These are phyloP conservation scores for Hypoxylon crocopeplum DNA, from an alignment of 495 filamentous ascomycete species.

Conservation along the genomic window DNA sequence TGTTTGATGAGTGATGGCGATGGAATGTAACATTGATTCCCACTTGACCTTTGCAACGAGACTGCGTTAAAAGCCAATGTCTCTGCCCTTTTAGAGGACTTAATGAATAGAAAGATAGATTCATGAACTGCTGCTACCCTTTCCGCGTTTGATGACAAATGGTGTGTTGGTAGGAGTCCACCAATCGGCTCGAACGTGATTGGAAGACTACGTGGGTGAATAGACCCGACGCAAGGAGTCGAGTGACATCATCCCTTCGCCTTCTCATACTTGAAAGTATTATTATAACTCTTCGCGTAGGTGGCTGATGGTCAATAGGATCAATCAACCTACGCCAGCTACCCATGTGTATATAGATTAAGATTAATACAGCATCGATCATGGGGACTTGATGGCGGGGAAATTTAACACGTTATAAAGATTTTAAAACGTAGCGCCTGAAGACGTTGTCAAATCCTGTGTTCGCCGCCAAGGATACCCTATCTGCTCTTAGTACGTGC, in stretches of 20 bases:
- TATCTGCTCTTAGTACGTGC: neutral
- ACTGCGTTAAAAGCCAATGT: conserved; percentile 13
- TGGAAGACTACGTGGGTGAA: neutral
- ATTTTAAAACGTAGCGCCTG: too few species aligned
- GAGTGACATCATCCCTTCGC: neutral
- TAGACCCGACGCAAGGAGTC: too few species aligned
- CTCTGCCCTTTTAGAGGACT: conserved; percentile 13
- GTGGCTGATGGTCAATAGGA: neutral
- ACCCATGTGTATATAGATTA: neutral
- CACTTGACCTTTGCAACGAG: conserved; percentile 20
- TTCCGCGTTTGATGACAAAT: neutral
- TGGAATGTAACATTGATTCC: conserved; percentile 20
- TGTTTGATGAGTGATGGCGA: conserved; percentile 32
- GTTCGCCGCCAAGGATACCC: neutral
- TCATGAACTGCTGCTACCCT: conserved; percentile 1
- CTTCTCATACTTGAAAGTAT: too few species aligned
- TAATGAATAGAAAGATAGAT: conserved; percentile 35
- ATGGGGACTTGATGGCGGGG: too few species aligned
- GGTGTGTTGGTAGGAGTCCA: neutral
- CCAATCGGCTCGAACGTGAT: neutral
- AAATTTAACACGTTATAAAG: too few species aligned
- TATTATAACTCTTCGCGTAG: too few species aligned
- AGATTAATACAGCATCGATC: too few species aligned
- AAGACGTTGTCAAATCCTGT: neutral
- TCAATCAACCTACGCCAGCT: neutral